Evolutionary conservation across 345 rosid species (phyloP), one percentile per base, ranked within the genome.

Genomic region (Linum tenue): DNA sequence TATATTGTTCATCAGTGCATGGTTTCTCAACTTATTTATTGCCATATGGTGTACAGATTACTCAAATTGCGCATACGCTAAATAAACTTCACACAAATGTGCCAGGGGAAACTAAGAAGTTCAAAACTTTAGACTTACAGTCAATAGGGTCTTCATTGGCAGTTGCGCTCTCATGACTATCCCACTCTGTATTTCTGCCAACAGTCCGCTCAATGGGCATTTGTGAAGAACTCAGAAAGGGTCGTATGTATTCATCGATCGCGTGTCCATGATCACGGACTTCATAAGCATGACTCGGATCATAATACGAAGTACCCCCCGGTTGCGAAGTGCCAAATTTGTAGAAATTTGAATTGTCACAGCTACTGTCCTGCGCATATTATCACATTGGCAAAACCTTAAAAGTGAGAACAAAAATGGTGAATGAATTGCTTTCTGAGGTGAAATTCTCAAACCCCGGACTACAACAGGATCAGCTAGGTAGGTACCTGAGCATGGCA

Each of bases 401-500:
- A 22, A n/a, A 40, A 55, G 43, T 35, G 4, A 14, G 15, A 51
- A 39, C 37, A 62, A 41, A 53, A 60, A n/a, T 12, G 2, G 38
- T 1, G 31, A 17, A 51, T 7, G 7, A 15, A 38, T 1, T 12
- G 38, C 17, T 37, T 10, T 51, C 16, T 7, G 37, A 5, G 2
- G 50, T 48, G 14, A 48, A 22, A 22, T 22, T 22, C 3, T 48
- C 53, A 48, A 3, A 7, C 0, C 2, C 9, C 3, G 12, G n/a
- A 10, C 7, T 14, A 51, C 53, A 3, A 48, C 6, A 61, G 38
- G 53, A 7, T 11, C 14, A 10, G 14, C 53, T 9, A 15, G 63
- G 9, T 10, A 59, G 61, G 75, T 81, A 88, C 96, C 96, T 88
- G 92, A 77, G 69, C 73, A 69, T 82, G 88, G 1, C 85, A 76